Evolutionary conservation across 1,284 basidiomycete genomes (phyloP).

Genomic region (Neolentinus lepideus): DNA sequence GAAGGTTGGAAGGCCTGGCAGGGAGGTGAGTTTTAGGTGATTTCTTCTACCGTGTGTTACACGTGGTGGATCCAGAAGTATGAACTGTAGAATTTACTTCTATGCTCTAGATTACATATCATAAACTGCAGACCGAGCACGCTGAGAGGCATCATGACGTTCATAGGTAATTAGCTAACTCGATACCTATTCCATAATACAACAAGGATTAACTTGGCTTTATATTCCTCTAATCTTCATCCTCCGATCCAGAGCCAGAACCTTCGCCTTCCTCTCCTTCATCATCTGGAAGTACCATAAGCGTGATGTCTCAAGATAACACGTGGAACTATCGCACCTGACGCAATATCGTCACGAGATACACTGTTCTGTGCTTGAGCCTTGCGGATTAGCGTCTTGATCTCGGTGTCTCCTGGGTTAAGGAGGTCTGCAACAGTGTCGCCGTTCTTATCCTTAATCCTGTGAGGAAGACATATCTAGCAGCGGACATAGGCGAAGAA

Average conservation of each 20-base stretch:
- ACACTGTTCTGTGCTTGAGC: slow-evolving; percentile 35
- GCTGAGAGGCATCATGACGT: no score
- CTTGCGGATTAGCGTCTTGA: slow-evolving; percentile 41
- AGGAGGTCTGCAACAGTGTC: slow-evolving; percentile 54
- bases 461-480: slow-evolving; percentile 18
- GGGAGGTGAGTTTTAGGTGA: slow-evolving; percentile 23
- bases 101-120: background rate
- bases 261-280: slow-evolving; percentile 24
- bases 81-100: no score
- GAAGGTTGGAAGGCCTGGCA: slow-evolving; percentile 38
- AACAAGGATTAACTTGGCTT: background rate
- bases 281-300: slow-evolving; percentile 17
- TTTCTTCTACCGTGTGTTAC: background rate
- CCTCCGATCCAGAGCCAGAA: slow-evolving; percentile 27
- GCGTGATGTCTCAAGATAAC: background rate
- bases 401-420: slow-evolving; percentile 38
- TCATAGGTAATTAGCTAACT: background rate
- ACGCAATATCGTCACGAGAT: slow-evolving; percentile 30
- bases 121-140: background rate
- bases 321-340: slow-evolving; percentile 21
- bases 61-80: no score
- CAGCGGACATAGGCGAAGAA: background rate
- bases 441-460: slow-evolving; percentile 70
- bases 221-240: slow-evolving; percentile 12
- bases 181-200: background rate